These are phyloP conservation scores for Fraxinus nigra DNA, from an alignment of 305 asterid genomes.

Conservation along the genomic window DNA sequence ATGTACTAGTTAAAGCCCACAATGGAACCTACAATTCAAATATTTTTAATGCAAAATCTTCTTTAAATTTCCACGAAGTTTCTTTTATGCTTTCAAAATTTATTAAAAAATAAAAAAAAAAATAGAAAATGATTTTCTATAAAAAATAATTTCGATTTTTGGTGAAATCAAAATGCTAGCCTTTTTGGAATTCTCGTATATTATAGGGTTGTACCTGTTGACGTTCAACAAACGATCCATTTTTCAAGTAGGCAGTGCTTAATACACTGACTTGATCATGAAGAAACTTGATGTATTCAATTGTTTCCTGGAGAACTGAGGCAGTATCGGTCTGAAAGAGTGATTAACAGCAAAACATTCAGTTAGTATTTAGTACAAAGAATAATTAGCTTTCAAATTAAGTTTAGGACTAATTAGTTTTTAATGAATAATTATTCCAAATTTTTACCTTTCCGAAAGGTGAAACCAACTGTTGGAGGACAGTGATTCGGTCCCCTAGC, in stretches of 20 bases:
- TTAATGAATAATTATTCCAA: neutral
- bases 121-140: too few species aligned
- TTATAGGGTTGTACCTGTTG: neutral
- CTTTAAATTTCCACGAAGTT: neutral
- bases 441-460: conserved; percentile 54
- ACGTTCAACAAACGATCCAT: conserved; percentile 6
- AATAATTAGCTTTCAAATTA: neutral
- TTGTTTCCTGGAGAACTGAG: conserved; percentile 52
- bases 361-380: neutral
- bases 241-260: conserved; percentile 36
- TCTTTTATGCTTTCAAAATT: neutral
- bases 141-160: neutral
- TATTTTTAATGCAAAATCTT: neutral
- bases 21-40: neutral
- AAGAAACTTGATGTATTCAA: conserved; percentile 45
- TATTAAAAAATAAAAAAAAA: too few species aligned
- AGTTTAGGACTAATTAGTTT: conserved; percentile 4
- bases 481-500: conserved; percentile 52
- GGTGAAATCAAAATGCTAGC: neutral
- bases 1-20: neutral
- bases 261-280: conserved; percentile 44
- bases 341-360: neutral
- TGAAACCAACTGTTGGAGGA: conserved; percentile 56
- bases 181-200: neutral
- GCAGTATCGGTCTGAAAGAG: conserved; percentile 48